Base-by-base conservation (phyloP, 306 rosid species). In the Purshia tridentata region DNA sequence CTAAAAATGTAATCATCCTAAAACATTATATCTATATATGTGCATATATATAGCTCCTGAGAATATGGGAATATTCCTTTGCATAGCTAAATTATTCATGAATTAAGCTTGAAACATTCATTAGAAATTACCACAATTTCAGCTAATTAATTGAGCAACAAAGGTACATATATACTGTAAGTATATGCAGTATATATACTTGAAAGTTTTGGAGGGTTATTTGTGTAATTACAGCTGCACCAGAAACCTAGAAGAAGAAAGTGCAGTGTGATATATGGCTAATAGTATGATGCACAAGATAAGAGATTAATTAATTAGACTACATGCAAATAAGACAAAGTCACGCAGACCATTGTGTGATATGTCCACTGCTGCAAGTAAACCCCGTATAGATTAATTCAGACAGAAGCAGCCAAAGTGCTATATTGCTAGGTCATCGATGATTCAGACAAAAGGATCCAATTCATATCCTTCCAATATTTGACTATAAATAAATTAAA, bases 351-450 rank as follows among this genome's bases (percentile, higher is more conserved):
- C 23, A 9, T 8, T 35, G 22, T 39, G 54, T 50, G 15, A 22
- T 37, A 67, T 47, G 35, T 46, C 57, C 58, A 29, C 14, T 16
- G 68, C 42, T 72, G 15, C 73, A 45, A 50, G 67, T 69, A 35
- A 67, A 76, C 47, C 6, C 37, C 20, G 69, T 50, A 58, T 10
- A 20, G 29, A 35, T 23, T 23, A 23, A 73, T 73, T 82, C 71
- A 77, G 70, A 74, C 14, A 18, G 16, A 47, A 67, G 74, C 16
- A 52, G 29, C 72, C 65, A 54, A 5, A 72, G 59, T 62, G 67
- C 74, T 77, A 78, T 76, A 76, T 77, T 77, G 62, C 14, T 80
- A 69, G 78, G 23, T 41, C 40, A 75, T 49, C 23, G 39, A 22
- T 56, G n/a, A 37, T 12, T 52, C 14, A 53, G 58, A 40, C 62